phyloP scores from a whole-genome alignment of 2,329 filamentous ascomycete genomes.

The Trichoderma semiorbis region DNA sequence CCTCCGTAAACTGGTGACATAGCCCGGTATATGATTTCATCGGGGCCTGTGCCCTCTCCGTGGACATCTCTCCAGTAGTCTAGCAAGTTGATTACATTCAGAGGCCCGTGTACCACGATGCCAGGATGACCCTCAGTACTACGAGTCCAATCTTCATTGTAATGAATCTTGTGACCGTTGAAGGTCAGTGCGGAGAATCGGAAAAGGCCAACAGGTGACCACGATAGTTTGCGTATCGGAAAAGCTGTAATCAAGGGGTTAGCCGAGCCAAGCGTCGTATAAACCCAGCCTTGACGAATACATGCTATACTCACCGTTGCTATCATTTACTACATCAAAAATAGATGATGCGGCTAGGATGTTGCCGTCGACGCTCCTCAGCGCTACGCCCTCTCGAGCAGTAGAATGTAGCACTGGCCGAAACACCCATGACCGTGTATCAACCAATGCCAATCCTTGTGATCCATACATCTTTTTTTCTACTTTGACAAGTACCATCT shows the following conservation, averaged over 20 bases:
- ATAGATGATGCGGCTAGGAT: conserved; percentile 23
- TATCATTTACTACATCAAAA: conserved; percentile 23
- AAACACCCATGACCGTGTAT: conserved; percentile 52
- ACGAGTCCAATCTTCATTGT: conserved; percentile 64
- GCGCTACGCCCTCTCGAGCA: neutral
- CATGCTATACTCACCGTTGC: conserved; percentile 20
- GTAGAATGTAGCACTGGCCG: conserved; percentile 33
- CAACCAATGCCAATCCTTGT: conserved; percentile 49
- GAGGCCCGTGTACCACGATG: conserved; percentile 74
- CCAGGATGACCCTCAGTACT: conserved; percentile 66
- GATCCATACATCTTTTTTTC: conserved; percentile 57
- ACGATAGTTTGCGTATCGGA: conserved; percentile 34
- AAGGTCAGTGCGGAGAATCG: conserved; percentile 81
- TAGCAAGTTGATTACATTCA: conserved; percentile 70
- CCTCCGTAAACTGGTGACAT: conserved; percentile 67
- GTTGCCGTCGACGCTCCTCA: conserved; percentile 8
- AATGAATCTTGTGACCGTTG: conserved; percentile 83
- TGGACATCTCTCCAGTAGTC: conserved; percentile 60
- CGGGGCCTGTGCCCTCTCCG: conserved; percentile 25
- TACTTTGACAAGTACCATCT: conserved; percentile 64
- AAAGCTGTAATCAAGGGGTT: conserved; percentile 6
- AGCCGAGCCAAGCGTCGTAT: neutral
- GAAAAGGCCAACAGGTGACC: conserved; percentile 59
- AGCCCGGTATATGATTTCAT: conserved; percentile 62
- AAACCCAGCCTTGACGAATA: neutral